These are phyloP conservation scores for Myrmaecium sp. DNA, from an alignment of 2,329 filamentous ascomycete genomes.

Conservation along the genomic window DNA sequence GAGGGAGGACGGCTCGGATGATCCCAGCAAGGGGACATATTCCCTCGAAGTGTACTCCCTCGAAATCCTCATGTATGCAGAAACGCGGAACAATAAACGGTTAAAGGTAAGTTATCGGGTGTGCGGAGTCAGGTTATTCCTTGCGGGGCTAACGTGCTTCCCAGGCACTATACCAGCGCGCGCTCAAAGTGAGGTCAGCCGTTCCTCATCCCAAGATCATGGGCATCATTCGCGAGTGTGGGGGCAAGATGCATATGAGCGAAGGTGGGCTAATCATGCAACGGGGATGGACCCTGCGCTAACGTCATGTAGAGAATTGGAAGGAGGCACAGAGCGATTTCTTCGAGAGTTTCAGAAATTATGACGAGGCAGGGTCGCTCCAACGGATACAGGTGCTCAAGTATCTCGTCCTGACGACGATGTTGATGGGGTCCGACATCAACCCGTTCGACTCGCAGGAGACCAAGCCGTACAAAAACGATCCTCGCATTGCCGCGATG, in stretches of 20 bases:
- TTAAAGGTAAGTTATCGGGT: conserved; percentile 44
- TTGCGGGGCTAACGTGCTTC: conserved; percentile 4
- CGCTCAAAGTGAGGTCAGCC: conserved; percentile 83
- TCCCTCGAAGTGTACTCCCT: conserved; percentile 89
- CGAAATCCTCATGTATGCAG: conserved; percentile 97
- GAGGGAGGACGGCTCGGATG: conserved; percentile 68
- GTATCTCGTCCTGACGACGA: conserved; percentile 88
- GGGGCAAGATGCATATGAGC: conserved; percentile 99
- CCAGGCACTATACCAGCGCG: conserved; percentile 68
- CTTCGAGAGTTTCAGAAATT: conserved; percentile 97
- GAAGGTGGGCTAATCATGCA: conserved; percentile 34
- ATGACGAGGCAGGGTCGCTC: conserved; percentile 91
- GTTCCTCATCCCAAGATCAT: conserved; percentile 98
- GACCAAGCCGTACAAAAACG: conserved; percentile 94
- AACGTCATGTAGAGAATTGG: conserved; percentile 59
- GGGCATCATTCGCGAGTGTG: conserved; percentile 96
- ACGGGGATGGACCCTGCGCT: conserved; percentile 6
- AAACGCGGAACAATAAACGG: conserved; percentile 94
- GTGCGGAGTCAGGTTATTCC: background rate
- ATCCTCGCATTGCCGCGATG: conserved; percentile 91
- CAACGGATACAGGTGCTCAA: conserved; percentile 95
- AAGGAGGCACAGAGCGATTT: conserved; percentile 94
- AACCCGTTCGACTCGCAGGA: conserved; percentile 98
- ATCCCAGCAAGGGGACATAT: conserved; percentile 92
- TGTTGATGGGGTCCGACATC: conserved; percentile 97